These are phyloP conservation scores for Akanthomyces muscarius DNA, from an alignment of 2,329 filamentous ascomycete species.

Conservation along the genomic window DNA sequence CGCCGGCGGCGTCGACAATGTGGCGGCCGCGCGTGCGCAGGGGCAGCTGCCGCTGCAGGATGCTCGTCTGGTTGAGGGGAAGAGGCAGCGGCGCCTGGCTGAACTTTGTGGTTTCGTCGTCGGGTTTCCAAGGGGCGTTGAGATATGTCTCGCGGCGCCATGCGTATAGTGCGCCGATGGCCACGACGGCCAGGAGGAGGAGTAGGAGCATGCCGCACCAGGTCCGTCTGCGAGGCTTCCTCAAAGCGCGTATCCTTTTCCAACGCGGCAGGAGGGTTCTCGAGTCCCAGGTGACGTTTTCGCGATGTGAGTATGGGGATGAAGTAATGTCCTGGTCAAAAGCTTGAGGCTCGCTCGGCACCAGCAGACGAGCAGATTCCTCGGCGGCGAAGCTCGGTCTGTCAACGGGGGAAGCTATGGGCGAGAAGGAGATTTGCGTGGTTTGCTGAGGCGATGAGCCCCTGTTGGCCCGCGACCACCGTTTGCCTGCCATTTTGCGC, in stretches of 20 bases:
- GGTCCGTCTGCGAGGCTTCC: background rate
- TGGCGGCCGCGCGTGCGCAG: constrained; percentile 56
- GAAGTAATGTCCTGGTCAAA: background rate
- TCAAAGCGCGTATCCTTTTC: background rate
- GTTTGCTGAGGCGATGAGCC: background rate
- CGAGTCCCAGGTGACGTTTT: background rate
- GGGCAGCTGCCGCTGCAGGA: constrained; percentile 50
- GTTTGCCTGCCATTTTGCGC: background rate
- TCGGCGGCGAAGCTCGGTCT: background rate
- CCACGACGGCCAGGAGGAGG: background rate
- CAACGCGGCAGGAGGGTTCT: background rate
- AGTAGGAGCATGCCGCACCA: background rate
- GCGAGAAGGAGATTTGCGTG: background rate
- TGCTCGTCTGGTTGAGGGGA: constrained; percentile 39
- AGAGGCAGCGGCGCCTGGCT: constrained; percentile 44
- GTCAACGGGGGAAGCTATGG: background rate
- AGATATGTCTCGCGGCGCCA: constrained; percentile 44
- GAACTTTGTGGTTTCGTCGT: constrained; percentile 44
- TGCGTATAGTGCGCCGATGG: constrained; percentile 30
- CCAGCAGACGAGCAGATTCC: background rate
- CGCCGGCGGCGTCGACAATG: constrained; percentile 54
- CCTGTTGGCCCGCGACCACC: background rate
- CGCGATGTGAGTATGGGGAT: background rate
- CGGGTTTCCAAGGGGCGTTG: constrained; percentile 46
- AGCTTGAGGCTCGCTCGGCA: background rate